Evolutionary conservation across 352 stramenopile species (phyloP), one percentile per base, ranked within the genome.

Genomic region (Phytophthora pistaciae): DNA sequence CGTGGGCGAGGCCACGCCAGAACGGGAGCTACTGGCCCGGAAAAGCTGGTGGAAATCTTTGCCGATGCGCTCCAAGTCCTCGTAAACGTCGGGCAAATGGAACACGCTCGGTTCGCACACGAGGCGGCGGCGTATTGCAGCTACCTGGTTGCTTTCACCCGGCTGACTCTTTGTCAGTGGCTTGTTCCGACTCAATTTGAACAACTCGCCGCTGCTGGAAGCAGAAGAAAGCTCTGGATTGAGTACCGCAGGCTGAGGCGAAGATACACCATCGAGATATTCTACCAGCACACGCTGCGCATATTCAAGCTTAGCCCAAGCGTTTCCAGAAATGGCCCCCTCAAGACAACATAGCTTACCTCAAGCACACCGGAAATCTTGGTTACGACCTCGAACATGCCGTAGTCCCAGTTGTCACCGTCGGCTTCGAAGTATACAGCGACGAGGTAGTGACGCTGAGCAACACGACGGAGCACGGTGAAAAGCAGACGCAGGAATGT

Each of bases 91-190:
- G 2, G 87, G 84, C 20, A 96, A 70, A 48, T 94, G 86, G 50
- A 93, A 96, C 16, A 94, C 78, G 44, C 85, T 94, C 0, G 84
- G 74, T 20, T 93, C 85, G 40, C 88, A 95, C 29, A 94, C 85
- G 2, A 83, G 76, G 1, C 44, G 65, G 36, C 38, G 29, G 18
- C 49, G 40, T 55, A 60, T 68, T 66, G 49, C 49, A 56, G 65
- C 69, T 29, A 72, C 60, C 59, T 73, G n/a, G 25, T 72, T 70
- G 10, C 36, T 64, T 8, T 86, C 78, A 42, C 72, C 36, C 23
- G 79, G 23, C 5, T 75, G 59, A 14, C 78, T 72, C 20, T 84
- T 78, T 2, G 78, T 77, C 36, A 68, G 57, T 20, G 67, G 74
- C 29, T 87, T 90, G 66, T 92, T 92, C 7, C 79, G 82, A 54